Percentiles rank a stretch among this genome's conserved stretches.
phyloP scores from a whole-genome alignment of 805 yeast genomes.

The Kodamaea kakaduensis region DNA sequence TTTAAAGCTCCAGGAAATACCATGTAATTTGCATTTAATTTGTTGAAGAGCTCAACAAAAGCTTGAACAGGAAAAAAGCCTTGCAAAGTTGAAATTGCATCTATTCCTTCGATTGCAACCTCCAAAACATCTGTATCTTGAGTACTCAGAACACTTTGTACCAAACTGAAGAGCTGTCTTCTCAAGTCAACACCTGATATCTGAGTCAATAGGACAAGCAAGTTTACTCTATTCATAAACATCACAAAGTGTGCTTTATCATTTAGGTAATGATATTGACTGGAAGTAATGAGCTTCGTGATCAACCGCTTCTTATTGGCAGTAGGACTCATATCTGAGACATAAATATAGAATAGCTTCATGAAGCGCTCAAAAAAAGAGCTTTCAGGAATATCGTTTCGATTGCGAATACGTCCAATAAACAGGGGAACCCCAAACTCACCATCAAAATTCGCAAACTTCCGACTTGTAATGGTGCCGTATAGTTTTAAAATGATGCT shows the following conservation, averaged over 20 bases:
- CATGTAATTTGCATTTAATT: slow-evolving; percentile 1
- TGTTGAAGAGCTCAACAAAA: slow-evolving; percentile 7
- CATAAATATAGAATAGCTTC: slow-evolving; percentile 31
- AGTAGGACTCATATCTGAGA: slow-evolving; percentile 22
- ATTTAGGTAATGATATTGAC: slow-evolving; percentile 29
- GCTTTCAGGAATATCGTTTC: slow-evolving; percentile 25
- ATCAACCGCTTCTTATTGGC: slow-evolving; percentile 25
- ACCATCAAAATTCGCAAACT: slow-evolving; percentile 35
- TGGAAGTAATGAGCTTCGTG: slow-evolving; percentile 36
- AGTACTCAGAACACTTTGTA: slow-evolving; percentile 18
- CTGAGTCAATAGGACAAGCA: slow-evolving; percentile 31
- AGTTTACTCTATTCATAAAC: slow-evolving; percentile 36
- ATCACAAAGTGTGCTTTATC: slow-evolving; percentile 26
- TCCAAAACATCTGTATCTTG: slow-evolving; percentile 8
- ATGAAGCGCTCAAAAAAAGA: slow-evolving; percentile 36
- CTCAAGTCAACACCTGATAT: slow-evolving; percentile 32
- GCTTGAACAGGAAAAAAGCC: slow-evolving; percentile 9
- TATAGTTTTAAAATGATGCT: slow-evolving; percentile 28
- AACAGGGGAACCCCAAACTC: slow-evolving; percentile 25
- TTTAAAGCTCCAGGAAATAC: slow-evolving; percentile 17
- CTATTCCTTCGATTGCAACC: slow-evolving; percentile 4
- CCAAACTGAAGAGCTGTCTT: slow-evolving; percentile 24
- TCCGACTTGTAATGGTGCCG: slow-evolving; percentile 25
- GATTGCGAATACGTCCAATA: slow-evolving; percentile 19
- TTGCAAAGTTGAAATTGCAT: too few relatives aligned